Base-by-base conservation (phyloP, 148 eudicot genomes). In the Rhododendron kiyosumense region DNA sequence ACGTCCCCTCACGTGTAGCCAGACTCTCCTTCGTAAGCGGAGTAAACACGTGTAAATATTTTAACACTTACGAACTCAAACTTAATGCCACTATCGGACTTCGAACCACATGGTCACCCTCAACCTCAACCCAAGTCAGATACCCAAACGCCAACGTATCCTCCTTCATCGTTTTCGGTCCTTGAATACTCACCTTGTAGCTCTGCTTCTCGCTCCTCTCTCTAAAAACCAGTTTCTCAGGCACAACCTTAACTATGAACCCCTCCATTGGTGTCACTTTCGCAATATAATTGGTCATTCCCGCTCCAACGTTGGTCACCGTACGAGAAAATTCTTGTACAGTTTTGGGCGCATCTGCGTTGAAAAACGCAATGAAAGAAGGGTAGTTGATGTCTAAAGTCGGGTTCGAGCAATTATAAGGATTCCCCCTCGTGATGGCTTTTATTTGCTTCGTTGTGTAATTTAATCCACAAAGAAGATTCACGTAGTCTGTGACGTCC, bases 51-150 rank as follows among this genome's bases (percentile, higher is more conserved):
- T 41, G 45, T 41, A 41, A 41, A 41, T 41, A 41, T 41, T 41
- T 4, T 2, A 77, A 4, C 48, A 12, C 20, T 61, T 45, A 45
- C 24, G 82, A 85, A 46, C 77, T 86, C 22, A 83, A 14, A 41
- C 59, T 85, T 32, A 85, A 52, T 28, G 85, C 90, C 24, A 91
- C 87, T 46, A 92, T 87, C 12, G 94, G 93, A 85, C 93, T 92
- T 80, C 91, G 90, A 30, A 92, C 94, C 22, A 36, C 86, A 87
- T 87, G 87, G 26, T 82, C 74, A 0, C 90, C 90, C 38, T 59
- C 74, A 18, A 49, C 57, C 43, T 90, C 91, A 57, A 90, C 79
- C 94, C 93, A 92, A 36, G 48, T 91, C 7, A 91, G 51, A 65
- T 92, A 89, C 30, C 91, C 89, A 79, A 85, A 74, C 13, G 54